Conservation (phyloP, 2,329 filamentous ascomycete genomes). For the Geosmithia flava region DNA sequence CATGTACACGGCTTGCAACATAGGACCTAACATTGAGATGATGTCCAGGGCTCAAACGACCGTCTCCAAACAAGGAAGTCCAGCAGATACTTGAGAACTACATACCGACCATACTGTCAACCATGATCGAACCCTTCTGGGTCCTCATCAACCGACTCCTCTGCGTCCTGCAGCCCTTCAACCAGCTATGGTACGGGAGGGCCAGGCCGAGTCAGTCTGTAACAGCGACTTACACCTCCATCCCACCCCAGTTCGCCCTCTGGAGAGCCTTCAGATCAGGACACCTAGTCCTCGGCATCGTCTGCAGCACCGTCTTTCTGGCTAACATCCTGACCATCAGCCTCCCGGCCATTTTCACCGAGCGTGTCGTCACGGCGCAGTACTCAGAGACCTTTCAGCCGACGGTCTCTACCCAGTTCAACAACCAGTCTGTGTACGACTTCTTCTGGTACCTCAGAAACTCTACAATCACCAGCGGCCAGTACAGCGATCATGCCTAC, state of each 20-base stretch:
- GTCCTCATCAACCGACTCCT: constrained; percentile 38
- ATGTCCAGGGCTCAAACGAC: constrained; percentile 15
- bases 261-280: constrained; percentile 27
- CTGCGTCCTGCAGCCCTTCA: constrained; percentile 41
- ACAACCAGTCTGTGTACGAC: constrained; percentile 6
- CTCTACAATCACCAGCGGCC: neutral
- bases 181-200: constrained; percentile 28
- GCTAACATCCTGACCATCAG: constrained; percentile 41
- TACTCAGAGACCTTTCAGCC: constrained; percentile 7
- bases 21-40: no score
- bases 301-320: constrained; percentile 35
- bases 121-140: constrained; percentile 44
- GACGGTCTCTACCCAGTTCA: constrained; percentile 6
- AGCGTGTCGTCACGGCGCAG: constrained; percentile 7
- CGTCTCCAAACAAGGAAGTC: constrained; percentile 17
- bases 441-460: neutral
- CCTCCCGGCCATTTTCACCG: constrained; percentile 36
- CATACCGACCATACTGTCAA: constrained; percentile 40
- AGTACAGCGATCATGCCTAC: constrained; percentile 15
- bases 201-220: constrained; percentile 22
- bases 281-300: constrained; percentile 30
- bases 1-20: no score
- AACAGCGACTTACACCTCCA: constrained; percentile 33
- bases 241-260: constrained; percentile 40
- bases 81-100: constrained; percentile 30